Evolutionary conservation across 441 rosid species (phyloP).

Genomic region (Pelargonium myrrhifolium): DNA sequence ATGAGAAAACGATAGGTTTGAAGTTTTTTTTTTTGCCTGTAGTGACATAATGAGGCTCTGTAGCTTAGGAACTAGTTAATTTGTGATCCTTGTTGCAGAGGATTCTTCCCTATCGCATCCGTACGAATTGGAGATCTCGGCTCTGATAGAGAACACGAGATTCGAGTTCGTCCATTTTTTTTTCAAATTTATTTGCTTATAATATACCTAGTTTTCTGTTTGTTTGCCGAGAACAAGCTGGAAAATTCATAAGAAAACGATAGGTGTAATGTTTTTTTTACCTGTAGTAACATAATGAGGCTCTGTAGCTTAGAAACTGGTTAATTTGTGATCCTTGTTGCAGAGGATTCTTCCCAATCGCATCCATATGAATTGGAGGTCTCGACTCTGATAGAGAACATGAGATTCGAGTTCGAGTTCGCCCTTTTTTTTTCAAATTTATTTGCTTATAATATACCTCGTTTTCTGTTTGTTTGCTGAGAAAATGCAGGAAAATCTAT

Average conservation of each 20-base stretch:
- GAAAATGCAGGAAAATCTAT: not conserved
- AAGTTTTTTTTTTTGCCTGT: not conserved
- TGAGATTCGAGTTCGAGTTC: constrained; percentile 29
- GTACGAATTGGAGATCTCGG: constrained; percentile 48
- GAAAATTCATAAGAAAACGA: not conserved
- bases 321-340: constrained; percentile 9
- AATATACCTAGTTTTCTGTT: too few relatives aligned
- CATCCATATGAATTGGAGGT: constrained; percentile 74
- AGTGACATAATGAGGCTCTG: not conserved
- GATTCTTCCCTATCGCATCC: constrained; percentile 49
- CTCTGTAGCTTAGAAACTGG: not conserved
- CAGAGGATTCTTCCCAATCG: constrained; percentile 35
- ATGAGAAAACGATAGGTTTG: not conserved
- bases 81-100: constrained; percentile 27
- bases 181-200: too few relatives aligned
- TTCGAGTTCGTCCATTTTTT: constrained; percentile 37
- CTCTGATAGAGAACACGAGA: constrained; percentile 40
- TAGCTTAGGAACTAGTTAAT: not conserved
- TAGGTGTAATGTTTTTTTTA: not conserved
- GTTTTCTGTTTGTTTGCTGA: constrained; percentile 8
- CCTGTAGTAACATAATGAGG: not conserved
- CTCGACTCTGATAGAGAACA: constrained; percentile 40
- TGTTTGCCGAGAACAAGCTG: not conserved
- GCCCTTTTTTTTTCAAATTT: not conserved
- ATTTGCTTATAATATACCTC: not conserved